Evolutionary conservation across 768 basidiomycete species (phyloP).

Genomic region (Lactarius tabidus): DNA sequence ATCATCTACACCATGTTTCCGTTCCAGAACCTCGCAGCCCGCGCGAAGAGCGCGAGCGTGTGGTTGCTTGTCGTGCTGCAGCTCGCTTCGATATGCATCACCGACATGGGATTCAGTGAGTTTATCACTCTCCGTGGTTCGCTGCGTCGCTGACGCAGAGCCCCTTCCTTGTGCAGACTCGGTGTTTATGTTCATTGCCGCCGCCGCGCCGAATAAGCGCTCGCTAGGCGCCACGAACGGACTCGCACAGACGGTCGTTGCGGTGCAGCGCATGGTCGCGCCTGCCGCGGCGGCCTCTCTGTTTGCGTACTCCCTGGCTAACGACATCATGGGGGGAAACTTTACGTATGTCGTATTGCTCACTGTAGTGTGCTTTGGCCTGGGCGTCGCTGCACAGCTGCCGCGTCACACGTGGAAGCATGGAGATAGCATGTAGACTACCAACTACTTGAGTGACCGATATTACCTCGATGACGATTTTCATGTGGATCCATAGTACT

Average conservation of each 20-base stretch:
- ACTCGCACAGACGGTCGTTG: slow-evolving; percentile 36
- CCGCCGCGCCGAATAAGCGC: slow-evolving; percentile 58
- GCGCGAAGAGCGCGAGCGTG: neutral
- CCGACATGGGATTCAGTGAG: slow-evolving; percentile 22
- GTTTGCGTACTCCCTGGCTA: slow-evolving; percentile 56
- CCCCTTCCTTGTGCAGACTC: slow-evolving; percentile 43
- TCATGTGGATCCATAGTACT: neutral
- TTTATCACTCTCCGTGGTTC: neutral
- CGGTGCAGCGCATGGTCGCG: slow-evolving; percentile 43
- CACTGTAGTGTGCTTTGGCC: neutral
- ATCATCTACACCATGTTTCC: slow-evolving; percentile 32
- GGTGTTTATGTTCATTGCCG: slow-evolving; percentile 64
- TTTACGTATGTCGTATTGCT: slow-evolving; percentile 14
- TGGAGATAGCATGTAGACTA: neutral
- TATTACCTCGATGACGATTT: neutral
- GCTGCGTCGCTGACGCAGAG: slow-evolving; percentile 20
- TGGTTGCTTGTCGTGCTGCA: slow-evolving; percentile 8
- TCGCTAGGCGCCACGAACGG: slow-evolving; percentile 71
- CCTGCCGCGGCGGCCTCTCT: slow-evolving; percentile 58
- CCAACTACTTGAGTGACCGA: neutral
- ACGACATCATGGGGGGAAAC: slow-evolving; percentile 47
- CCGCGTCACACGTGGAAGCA: slow-evolving; percentile 16
- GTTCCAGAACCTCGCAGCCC: slow-evolving; percentile 16
- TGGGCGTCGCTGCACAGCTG: slow-evolving; percentile 16
- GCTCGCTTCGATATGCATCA: slow-evolving; percentile 7